phyloP scores from a whole-genome alignment of 192 early-diverging fungal genomes.

The Backusella liffmaniae region DNA sequence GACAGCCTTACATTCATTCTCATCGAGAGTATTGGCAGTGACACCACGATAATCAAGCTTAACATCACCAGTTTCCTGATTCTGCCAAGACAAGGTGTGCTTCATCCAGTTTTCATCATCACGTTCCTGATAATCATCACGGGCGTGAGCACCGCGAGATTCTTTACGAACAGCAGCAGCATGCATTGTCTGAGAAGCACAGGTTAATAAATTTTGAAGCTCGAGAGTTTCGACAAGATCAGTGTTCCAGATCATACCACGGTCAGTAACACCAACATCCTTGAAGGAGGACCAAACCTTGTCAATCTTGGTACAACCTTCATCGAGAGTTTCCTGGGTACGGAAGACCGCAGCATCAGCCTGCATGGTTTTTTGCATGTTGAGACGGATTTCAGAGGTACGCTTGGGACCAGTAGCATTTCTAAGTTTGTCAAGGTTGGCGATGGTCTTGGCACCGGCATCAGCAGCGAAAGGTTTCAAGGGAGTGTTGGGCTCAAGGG shows the following conservation, averaged over 20 bases:
- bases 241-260: constrained; percentile 97
- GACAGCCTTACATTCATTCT: constrained; percentile 89
- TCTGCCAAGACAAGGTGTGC: constrained; percentile 95
- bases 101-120: constrained; percentile 98
- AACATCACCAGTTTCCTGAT: constrained; percentile 73
- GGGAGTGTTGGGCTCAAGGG: constrained; percentile 83
- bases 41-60: constrained; percentile 84
- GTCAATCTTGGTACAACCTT: constrained; percentile 84
- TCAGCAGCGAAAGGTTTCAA: constrained; percentile 78
- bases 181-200: constrained; percentile 90
- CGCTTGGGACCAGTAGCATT: constrained; percentile 75
- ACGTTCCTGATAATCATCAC: constrained; percentile 88
- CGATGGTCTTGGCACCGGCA: constrained; percentile 87
- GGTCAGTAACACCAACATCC: constrained; percentile 87
- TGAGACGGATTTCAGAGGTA: constrained; percentile 84
- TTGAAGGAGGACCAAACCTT: constrained; percentile 75
- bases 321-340: constrained; percentile 83
- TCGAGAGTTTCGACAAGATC: constrained; percentile 96
- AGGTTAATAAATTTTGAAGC: constrained; percentile 95
- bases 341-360: constrained; percentile 96
- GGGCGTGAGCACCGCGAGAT: constrained; percentile 96
- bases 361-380: constrained; percentile 99
- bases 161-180: constrained; percentile 93
- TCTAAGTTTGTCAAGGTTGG: constrained; percentile 93
- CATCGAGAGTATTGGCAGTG: constrained; percentile 81